Evolutionary conservation across 2,329 filamentous ascomycete genomes (phyloP).

Genomic region (Grosmannia clavigera): DNA sequence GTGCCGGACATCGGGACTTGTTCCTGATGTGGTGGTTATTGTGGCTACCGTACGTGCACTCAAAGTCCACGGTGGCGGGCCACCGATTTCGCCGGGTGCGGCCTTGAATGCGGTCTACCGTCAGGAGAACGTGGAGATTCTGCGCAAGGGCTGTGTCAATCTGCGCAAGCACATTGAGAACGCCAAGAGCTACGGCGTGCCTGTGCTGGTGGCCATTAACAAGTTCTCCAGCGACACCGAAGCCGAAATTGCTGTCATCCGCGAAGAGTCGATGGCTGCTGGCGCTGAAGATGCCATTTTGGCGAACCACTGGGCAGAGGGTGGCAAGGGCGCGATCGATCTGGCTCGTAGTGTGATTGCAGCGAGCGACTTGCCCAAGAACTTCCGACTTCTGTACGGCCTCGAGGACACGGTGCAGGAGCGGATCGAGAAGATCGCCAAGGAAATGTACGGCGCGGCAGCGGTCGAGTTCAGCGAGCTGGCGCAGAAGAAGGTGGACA

Average conservation of each 20-base stretch:
- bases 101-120: slow-evolving; percentile 79
- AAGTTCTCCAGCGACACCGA: slow-evolving; percentile 89
- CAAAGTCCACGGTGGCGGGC: slow-evolving; percentile 93
- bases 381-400: slow-evolving; percentile 79
- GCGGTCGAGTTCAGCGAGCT: slow-evolving; percentile 87
- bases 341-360: slow-evolving; percentile 78
- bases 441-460: slow-evolving; percentile 87
- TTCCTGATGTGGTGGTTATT: slow-evolving; percentile 86
- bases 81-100: slow-evolving; percentile 81
- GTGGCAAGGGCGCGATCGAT: slow-evolving; percentile 79
- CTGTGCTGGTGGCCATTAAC: slow-evolving; percentile 95
- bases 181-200: slow-evolving; percentile 77
- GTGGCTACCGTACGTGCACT: slow-evolving; percentile 91
- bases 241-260: slow-evolving; percentile 78
- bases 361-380: slow-evolving; percentile 69
- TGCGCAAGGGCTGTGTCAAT: slow-evolving; percentile 85
- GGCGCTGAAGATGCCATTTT: slow-evolving; percentile 89
- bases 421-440: slow-evolving; percentile 79
- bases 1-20: slow-evolving; percentile 84
- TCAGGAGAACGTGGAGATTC: slow-evolving; percentile 84
- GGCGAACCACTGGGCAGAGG: slow-evolving; percentile 94
- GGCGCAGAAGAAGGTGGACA: slow-evolving; percentile 92
- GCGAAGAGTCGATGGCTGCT: slow-evolving; percentile 81
- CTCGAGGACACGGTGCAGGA: slow-evolving; percentile 66
- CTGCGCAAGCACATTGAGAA: slow-evolving; percentile 91